A percentile compares a stretch with the other conserved stretches of the same genome.
Evolutionary conservation across 345 rosid genomes (phyloP).

Genomic region (Camelina hispida): DNA sequence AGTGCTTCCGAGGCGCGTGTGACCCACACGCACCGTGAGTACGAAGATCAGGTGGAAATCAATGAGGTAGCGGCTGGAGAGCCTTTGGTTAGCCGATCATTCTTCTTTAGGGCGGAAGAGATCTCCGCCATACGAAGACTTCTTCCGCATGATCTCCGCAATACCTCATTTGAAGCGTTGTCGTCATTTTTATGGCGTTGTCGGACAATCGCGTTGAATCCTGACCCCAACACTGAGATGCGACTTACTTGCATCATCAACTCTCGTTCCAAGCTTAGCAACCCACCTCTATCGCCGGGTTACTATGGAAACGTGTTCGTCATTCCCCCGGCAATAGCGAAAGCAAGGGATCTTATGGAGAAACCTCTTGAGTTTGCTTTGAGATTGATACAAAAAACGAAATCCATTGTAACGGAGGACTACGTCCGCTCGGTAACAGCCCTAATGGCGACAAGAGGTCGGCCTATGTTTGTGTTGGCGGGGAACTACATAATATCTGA

Average conservation of each 20-base stretch:
- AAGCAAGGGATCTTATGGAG: slow-evolving; percentile 46
- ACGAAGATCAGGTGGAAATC: slow-evolving; percentile 47
- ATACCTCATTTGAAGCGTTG: slow-evolving; percentile 50
- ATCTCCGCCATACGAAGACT: slow-evolving; percentile 46
- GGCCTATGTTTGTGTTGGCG: slow-evolving; percentile 52
- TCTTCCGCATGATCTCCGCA: slow-evolving; percentile 48
- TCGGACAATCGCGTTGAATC: slow-evolving; percentile 56
- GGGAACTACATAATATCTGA: slow-evolving; percentile 56
- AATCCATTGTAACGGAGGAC: slow-evolving; percentile 46
- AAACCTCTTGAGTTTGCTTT: slow-evolving; percentile 59
- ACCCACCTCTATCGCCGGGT: slow-evolving; percentile 52
- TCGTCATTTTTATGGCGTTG: slow-evolving; percentile 66
- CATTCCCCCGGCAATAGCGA: slow-evolving; percentile 48
- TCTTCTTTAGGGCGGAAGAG: slow-evolving; percentile 55
- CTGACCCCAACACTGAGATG: slow-evolving; percentile 56
- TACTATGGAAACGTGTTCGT: slow-evolving; percentile 62
- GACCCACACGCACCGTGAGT: slow-evolving; percentile 54
- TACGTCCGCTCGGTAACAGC: slow-evolving; percentile 41
- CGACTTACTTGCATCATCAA: slow-evolving; percentile 52
- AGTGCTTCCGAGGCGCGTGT: slow-evolving; percentile 43
- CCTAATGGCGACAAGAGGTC: slow-evolving; percentile 46
- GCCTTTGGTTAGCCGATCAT: slow-evolving; percentile 51
- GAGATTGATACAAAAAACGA: slow-evolving; percentile 53
- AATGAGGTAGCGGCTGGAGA: slow-evolving; percentile 32
- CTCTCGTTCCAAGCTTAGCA: slow-evolving; percentile 48